These are phyloP conservation scores for Volvariella surrecta DNA, from an alignment of 1,284 basidiomycete genomes.

Conservation along the genomic window DNA sequence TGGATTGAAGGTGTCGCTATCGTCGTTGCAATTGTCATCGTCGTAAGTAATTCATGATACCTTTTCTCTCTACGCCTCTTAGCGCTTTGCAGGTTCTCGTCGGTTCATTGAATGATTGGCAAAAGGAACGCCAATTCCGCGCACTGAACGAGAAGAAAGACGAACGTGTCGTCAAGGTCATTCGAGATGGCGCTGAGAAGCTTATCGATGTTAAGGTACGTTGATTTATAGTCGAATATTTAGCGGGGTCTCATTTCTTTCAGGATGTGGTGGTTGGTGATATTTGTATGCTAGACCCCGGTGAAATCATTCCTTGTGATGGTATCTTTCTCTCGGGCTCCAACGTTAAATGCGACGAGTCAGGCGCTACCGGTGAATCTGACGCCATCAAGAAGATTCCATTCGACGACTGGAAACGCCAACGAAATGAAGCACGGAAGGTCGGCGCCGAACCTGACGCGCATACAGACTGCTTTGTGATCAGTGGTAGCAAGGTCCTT, in stretches of 20 bases:
- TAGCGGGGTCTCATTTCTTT: conserved; percentile 4
- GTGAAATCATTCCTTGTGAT: conserved; percentile 94
- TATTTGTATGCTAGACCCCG: conserved; percentile 86
- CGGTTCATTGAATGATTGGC: conserved; percentile 89
- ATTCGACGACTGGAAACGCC: conserved; percentile 68
- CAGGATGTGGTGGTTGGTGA: conserved; percentile 93
- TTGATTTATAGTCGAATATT: conserved; percentile 3
- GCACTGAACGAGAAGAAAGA: conserved; percentile 93
- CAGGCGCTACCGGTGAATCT: conserved; percentile 92
- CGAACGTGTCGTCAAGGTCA: conserved; percentile 87
- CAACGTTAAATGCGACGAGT: conserved; percentile 95
- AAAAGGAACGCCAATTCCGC: conserved; percentile 96
- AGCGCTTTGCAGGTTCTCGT: conserved; percentile 55
- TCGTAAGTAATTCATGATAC: conserved; percentile 38
- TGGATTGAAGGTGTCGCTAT: conserved; percentile 99
- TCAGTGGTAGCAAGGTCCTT: conserved; percentile 91
- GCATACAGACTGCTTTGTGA: conserved; percentile 89
- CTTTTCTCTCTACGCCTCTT: conserved; percentile 4
- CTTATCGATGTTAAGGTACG: conserved; percentile 74
- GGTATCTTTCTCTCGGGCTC: conserved; percentile 91
- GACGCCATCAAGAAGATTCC: conserved; percentile 89
- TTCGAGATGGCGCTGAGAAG: conserved; percentile 76
- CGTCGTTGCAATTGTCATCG: conserved; percentile 80
- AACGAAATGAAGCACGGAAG: conserved; percentile 23
- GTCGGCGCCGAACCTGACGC: conserved; percentile 20